Evolutionary conservation across 805 yeast genomes (phyloP).

Genomic region (Jamesozyma gamospora): DNA sequence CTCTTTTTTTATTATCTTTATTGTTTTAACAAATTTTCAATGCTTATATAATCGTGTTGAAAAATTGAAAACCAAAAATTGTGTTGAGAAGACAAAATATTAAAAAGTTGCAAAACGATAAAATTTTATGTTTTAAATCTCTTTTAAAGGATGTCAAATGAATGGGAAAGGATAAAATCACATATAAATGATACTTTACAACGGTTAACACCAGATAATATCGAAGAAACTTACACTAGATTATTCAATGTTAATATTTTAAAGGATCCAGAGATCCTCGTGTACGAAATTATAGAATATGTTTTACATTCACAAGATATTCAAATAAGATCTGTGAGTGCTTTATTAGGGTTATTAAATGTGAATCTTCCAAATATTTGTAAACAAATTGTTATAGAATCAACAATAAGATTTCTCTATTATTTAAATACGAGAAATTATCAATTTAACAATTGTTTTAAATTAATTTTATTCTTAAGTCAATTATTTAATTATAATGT

Average conservation of each 20-base stretch:
- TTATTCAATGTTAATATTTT: constrained; percentile 49
- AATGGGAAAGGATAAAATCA: background rate
- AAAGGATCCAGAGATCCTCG: constrained; percentile 53
- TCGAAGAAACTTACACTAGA: constrained; percentile 32
- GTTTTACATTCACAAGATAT: too few relatives aligned
- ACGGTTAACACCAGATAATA: constrained; percentile 10
- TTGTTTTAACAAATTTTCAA: too few relatives aligned
- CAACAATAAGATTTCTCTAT: background rate
- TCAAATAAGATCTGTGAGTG: background rate
- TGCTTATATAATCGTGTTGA: too few relatives aligned
- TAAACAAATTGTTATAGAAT: background rate
- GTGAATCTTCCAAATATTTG: constrained; percentile 28
- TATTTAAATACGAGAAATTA: background rate
- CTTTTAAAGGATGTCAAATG: too few relatives aligned
- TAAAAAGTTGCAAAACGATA: too few relatives aligned
- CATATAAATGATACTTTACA: constrained; percentile 41
- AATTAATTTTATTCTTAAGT: background rate
- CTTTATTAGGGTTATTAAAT: background rate
- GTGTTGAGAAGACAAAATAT: too few relatives aligned
- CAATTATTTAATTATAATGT: constrained; percentile 51
- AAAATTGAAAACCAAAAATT: too few relatives aligned
- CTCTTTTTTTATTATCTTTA: background rate
- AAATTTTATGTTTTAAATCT: too few relatives aligned
- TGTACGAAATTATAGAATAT: constrained; percentile 5
- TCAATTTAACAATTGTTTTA: background rate